phyloP scores from a whole-genome alignment of 2,329 filamentous ascomycete species.

The Fusarium gaditjirri region DNA sequence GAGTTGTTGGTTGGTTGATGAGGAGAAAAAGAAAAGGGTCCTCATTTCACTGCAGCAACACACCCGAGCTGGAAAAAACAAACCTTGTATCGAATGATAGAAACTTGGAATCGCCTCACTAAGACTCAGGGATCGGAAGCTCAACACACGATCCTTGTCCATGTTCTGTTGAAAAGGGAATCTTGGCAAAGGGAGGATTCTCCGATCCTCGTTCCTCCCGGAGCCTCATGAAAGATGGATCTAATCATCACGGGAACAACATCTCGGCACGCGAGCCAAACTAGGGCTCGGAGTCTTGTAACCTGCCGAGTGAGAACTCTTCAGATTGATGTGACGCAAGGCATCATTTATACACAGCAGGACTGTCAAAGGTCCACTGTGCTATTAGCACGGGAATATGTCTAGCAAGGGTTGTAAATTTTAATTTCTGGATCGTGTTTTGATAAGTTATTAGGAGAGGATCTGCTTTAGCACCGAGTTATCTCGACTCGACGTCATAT shows the following conservation, averaged over 20 bases:
- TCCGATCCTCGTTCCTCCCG: not conserved
- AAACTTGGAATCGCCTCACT: slow-evolving; percentile 16
- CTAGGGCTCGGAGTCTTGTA: not conserved
- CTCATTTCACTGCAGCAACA: not conserved
- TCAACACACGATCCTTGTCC: not conserved
- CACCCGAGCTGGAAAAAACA: not conserved
- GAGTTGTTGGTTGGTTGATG: not conserved
- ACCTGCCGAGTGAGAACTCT: not conserved
- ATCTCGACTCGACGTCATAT: slow-evolving; percentile 25
- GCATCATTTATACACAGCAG: slow-evolving; percentile 15
- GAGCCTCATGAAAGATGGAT: slow-evolving; percentile 12
- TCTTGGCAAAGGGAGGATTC: not conserved
- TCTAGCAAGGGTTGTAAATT: not conserved
- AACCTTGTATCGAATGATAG: slow-evolving; percentile 4
- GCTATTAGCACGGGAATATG: not conserved
- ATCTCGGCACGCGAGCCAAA: slow-evolving; percentile 9
- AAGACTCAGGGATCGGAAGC: not conserved
- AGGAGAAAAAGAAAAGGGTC: not conserved
- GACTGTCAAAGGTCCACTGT: not conserved
- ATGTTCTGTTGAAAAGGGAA: not conserved
- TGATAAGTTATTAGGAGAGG: not conserved
- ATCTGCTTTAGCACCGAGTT: slow-evolving; percentile 19
- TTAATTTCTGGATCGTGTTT: not conserved
- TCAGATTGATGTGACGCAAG: slow-evolving; percentile 12
- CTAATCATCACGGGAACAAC: not conserved